Evolutionary conservation across 2,329 filamentous ascomycete genomes (phyloP).

Genomic region (Colletotrichum sp.): DNA sequence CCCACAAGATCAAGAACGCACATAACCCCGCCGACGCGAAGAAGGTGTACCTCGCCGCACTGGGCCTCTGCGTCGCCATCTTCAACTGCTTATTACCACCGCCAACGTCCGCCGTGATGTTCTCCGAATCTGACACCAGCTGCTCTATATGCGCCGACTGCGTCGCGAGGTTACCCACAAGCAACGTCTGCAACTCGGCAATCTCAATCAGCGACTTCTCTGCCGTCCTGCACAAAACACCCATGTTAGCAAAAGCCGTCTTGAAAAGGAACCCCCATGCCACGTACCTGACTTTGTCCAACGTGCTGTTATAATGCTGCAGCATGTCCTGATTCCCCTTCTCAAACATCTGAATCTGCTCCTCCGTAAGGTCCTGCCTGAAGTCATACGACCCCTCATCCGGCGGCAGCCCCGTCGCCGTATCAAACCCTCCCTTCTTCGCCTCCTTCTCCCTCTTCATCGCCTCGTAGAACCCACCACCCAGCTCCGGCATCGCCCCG

Average conservation of each 20-base stretch:
- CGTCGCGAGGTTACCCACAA: slow-evolving; percentile 83
- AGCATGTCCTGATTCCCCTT: slow-evolving; percentile 93
- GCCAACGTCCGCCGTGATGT: slow-evolving; percentile 85
- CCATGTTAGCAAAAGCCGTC: not conserved
- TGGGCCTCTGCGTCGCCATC: slow-evolving; percentile 74
- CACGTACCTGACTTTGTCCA: slow-evolving; percentile 90
- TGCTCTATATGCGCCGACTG: slow-evolving; percentile 91
- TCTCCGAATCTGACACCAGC: slow-evolving; percentile 81
- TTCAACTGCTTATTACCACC: slow-evolving; percentile 92
- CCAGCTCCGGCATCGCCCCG: slow-evolving; percentile 26
- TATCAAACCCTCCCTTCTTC: not conserved
- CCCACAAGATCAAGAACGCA: slow-evolving; percentile 77
- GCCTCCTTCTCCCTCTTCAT: slow-evolving; percentile 23
- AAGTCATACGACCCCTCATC: slow-evolving; percentile 27
- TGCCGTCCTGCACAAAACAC: slow-evolving; percentile 64
- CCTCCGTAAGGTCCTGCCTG: slow-evolving; percentile 69
- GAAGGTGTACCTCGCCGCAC: slow-evolving; percentile 79
- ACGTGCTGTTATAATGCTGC: slow-evolving; percentile 89
- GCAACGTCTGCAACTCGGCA: slow-evolving; percentile 85
- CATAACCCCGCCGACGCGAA: slow-evolving; percentile 81
- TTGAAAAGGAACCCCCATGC: not conserved
- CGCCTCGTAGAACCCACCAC: slow-evolving; percentile 25
- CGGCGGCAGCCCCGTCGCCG: slow-evolving; percentile 24
- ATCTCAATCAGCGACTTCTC: slow-evolving; percentile 94
- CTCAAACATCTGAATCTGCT: slow-evolving; percentile 93